phyloP scores from a whole-genome alignment of 2,329 filamentous ascomycete genomes.

The Neospermospora avenae region DNA sequence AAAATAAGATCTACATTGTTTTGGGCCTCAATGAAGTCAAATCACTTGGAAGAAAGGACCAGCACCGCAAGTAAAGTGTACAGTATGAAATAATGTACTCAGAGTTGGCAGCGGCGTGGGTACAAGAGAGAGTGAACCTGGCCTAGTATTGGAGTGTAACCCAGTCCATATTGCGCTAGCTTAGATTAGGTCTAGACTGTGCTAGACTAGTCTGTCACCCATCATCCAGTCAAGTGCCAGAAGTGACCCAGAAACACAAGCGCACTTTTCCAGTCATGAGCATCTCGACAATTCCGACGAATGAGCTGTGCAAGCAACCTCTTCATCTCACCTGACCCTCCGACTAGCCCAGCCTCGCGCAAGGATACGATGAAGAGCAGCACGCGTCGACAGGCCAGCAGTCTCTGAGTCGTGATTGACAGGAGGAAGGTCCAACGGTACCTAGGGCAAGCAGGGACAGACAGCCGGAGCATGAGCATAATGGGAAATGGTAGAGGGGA shows the following conservation, averaged over 20 bases:
- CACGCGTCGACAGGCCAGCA: constrained; percentile 30
- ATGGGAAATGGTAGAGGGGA: not conserved
- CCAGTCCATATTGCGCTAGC: not conserved
- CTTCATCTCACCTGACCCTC: constrained; percentile 25
- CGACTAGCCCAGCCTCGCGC: constrained; percentile 23
- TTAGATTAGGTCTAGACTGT: constrained; percentile 6
- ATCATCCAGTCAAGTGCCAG: constrained; percentile 20
- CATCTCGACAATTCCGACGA: constrained; percentile 8
- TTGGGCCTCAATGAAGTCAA: too few relatives aligned
- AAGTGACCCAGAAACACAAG: constrained; percentile 21
- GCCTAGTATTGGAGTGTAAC: too few relatives aligned
- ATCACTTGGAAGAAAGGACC: too few relatives aligned
- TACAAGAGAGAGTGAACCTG: too few relatives aligned
- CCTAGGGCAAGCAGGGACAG: too few relatives aligned
- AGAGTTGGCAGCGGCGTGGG: too few relatives aligned
- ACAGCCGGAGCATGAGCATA: constrained; percentile 10
- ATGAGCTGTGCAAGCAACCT: constrained; percentile 25
- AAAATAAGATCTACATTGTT: too few relatives aligned
- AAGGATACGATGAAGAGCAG: constrained; percentile 22
- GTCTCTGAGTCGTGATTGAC: constrained; percentile 15
- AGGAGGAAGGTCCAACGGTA: constrained; percentile 14
- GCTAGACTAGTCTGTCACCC: constrained; percentile 8
- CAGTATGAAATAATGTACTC: too few relatives aligned
- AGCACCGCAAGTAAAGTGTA: too few relatives aligned
- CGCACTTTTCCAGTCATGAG: constrained; percentile 18